These are phyloP conservation scores for Allantophomopsis lycopodina DNA, from an alignment of 2,329 filamentous ascomycete species.

Conservation along the genomic window DNA sequence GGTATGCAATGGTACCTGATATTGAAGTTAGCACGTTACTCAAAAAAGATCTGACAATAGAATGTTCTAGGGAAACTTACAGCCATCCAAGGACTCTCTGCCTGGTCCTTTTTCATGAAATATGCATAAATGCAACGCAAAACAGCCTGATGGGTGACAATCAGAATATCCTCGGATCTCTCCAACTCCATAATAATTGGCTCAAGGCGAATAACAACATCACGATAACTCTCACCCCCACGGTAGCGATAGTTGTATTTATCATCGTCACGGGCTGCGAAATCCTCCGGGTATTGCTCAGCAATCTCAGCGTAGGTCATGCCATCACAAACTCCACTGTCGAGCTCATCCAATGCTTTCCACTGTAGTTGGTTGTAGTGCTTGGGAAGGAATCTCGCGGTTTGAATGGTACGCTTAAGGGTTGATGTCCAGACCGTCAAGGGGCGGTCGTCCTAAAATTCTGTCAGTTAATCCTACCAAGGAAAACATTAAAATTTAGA, in stretches of 20 bases:
- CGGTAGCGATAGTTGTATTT: slow-evolving; percentile 99
- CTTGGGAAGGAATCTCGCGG: slow-evolving; percentile 65
- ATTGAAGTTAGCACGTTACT: neutral
- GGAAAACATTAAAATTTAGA: too few relatives aligned
- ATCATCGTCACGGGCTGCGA: slow-evolving; percentile 88
- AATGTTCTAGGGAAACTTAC: slow-evolving; percentile 1
- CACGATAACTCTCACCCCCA: slow-evolving; percentile 88
- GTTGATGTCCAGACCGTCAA: slow-evolving; percentile 68
- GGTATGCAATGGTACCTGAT: slow-evolving; percentile 78
- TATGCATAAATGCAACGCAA: slow-evolving; percentile 96
- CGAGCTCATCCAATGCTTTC: slow-evolving; percentile 96
- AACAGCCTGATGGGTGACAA: slow-evolving; percentile 95
- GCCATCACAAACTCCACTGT: slow-evolving; percentile 91
- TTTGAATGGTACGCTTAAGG: slow-evolving; percentile 77
- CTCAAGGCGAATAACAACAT: slow-evolving; percentile 93
- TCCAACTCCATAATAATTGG: slow-evolving; percentile 99
- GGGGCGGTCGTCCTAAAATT: slow-evolving; percentile 33
- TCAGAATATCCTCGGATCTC: slow-evolving; percentile 89
- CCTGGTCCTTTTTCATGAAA: slow-evolving; percentile 94
- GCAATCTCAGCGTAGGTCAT: slow-evolving; percentile 84
- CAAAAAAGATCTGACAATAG: too few relatives aligned
- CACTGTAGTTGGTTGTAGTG: slow-evolving; percentile 92
- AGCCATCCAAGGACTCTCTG: slow-evolving; percentile 89
- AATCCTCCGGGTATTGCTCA: slow-evolving; percentile 83
- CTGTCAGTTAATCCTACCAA: too few relatives aligned